Evolutionary conservation across 306 rosid species (phyloP), one percentile per base, ranked within the genome.

Genomic region (Castanea mollissima): DNA sequence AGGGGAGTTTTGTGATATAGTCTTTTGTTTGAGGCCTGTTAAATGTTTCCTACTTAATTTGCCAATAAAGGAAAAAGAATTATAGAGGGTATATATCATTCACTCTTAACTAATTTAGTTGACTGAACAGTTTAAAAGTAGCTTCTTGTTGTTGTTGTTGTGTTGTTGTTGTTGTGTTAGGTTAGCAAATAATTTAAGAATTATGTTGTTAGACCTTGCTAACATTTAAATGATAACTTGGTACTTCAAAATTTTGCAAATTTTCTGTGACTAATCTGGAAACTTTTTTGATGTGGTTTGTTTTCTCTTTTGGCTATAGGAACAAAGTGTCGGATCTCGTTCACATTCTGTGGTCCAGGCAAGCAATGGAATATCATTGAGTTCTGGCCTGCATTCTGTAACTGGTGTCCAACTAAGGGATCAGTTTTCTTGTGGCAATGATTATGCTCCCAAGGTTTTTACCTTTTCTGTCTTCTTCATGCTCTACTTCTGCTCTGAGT

Each of bases 371-470:
- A 80, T 76, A 35, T 84, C 89, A 58, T 41, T 80, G 72, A 60
- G 70, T 71, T 32, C 84, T 49, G 80, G 85, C 27, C 49, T 57
- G 70, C 79, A 83, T 72, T 80, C 80, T 71, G 87, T 78, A 54
- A 10, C 85, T 62, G 76, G 75, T 83, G 78, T 79, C 65, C 88
- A 78, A 79, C 71, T 83, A 56, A 82, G 83, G 74, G 89, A 89
- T 76, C 93, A 85, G 6, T 78, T 90, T 79, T 90, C 90, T 56
- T 82, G 74, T 51, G 91, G 80, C 75, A 82, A 87, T 78, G 91
- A 91, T 74, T 84, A 21, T 84, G 64, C 87, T 71, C 85, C 88
- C 14, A 93, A 92, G 97, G 97, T 92, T 62, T 21, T 10, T 44
- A 46, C 44, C 7, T 51, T 15, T 75, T 78, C 78, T 21, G 6